A percentile compares a stretch with the other conserved stretches of the same genome.
Conservation (phyloP, 305 asterid species). For the Rubia balearica region DNA sequence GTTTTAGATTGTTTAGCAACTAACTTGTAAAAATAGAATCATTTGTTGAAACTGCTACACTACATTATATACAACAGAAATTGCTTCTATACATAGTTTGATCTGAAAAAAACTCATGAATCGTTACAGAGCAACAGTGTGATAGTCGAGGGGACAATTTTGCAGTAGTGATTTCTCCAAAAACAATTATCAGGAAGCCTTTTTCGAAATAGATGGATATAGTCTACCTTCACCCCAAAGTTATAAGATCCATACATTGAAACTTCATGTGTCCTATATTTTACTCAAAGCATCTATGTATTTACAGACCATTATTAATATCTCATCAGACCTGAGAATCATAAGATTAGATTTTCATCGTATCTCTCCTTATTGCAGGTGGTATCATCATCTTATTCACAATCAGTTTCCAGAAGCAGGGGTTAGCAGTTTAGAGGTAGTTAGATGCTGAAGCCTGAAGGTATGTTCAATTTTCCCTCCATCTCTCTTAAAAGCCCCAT, state of each 20-base stretch:
- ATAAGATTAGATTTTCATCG: background rate
- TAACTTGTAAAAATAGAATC: background rate
- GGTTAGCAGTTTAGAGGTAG: conserved; percentile 5
- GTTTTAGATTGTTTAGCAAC: background rate
- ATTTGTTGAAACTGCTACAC: background rate
- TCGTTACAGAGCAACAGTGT: background rate
- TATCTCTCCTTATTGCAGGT: conserved; percentile 47
- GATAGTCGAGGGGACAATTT: background rate
- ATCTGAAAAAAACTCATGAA: background rate
- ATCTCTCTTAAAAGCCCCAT: background rate
- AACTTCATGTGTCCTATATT: background rate
- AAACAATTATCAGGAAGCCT: background rate
- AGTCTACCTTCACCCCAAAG: background rate
- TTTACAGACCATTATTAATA: conserved; percentile 5
- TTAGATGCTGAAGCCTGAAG: background rate
- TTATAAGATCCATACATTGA: background rate
- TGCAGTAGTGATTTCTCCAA: background rate
- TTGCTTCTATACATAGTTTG: background rate
- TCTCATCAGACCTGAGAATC: conserved; percentile 2
- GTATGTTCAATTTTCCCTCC: background rate
- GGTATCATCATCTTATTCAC: conserved; percentile 69
- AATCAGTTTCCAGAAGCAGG: conserved; percentile 50
- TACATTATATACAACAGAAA: background rate
- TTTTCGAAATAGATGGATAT: background rate
- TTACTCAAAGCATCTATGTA: background rate